Evolutionary conservation across 2,329 filamentous ascomycete genomes (phyloP).

Genomic region (Tolypocladium tundrense): DNA sequence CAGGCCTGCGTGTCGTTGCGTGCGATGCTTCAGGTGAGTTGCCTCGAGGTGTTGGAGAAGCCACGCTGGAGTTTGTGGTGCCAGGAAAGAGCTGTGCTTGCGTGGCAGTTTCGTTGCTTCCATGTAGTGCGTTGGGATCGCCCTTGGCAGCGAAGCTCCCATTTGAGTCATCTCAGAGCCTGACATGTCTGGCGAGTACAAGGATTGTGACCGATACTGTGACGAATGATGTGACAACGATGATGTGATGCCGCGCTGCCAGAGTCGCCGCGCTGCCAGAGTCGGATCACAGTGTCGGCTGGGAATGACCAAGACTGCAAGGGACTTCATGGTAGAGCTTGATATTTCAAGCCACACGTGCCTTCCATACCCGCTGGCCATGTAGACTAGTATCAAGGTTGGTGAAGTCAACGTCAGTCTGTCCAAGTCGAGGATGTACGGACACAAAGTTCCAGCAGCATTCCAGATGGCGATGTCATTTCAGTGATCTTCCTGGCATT

Average conservation of each 20-base stretch:
- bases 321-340: neutral
- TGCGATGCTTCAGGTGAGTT: neutral
- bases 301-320: neutral
- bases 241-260: neutral
- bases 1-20: no score
- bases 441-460: no score
- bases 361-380: neutral
- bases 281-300: neutral
- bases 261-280: neutral
- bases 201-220: no score
- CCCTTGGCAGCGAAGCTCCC: neutral
- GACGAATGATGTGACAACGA: no score
- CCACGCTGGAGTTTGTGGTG: neutral
- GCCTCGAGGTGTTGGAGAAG: neutral
- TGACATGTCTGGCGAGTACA: no score
- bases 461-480: no score
- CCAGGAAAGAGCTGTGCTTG: neutral
- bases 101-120: no score
- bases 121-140: neutral
- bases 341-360: neutral
- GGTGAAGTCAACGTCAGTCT: neutral
- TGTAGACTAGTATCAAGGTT: neutral
- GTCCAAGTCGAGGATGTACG: no score
- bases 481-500: slow-evolving; percentile 53
- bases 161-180: no score